Evolutionary conservation across 345 rosid genomes (phyloP).

Genomic region (Eucalyptus polybractea): DNA sequence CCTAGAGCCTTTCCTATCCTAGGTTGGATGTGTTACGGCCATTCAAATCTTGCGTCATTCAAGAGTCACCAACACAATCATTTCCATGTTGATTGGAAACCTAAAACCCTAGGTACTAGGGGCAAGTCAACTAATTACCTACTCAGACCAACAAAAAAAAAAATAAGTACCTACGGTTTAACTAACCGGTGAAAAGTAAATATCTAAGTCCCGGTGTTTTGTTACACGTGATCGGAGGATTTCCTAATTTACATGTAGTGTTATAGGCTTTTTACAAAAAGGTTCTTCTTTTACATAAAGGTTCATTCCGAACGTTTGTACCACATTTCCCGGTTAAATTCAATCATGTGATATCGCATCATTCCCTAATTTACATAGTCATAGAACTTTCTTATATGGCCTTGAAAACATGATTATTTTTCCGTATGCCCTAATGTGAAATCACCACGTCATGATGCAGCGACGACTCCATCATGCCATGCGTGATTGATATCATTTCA

Average conservation of each 20-base stretch:
- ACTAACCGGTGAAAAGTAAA: neutral
- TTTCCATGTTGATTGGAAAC: neutral
- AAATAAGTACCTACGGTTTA: neutral
- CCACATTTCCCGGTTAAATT: neutral
- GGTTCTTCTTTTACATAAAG: neutral
- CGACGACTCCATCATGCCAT: too few species aligned
- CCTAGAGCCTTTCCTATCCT: neutral
- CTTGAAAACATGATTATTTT: neutral
- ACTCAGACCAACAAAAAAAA: too few species aligned
- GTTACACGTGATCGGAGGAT: neutral
- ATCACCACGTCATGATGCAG: neutral
- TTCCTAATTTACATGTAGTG: neutral
- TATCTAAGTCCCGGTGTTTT: neutral
- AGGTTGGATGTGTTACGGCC: neutral
- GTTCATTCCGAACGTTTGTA: neutral
- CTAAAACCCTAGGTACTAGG: neutral
- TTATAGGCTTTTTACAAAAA: neutral
- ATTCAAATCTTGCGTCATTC: neutral
- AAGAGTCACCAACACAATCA: neutral
- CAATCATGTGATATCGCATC: neutral
- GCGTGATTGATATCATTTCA: too few species aligned
- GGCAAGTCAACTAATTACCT: neutral
- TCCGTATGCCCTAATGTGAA: neutral
- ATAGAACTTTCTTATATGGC: neutral
- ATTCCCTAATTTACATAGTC: neutral